Evolutionary conservation across 306 rosid genomes (phyloP).

Genomic region (Pterocarpus santalinus): DNA sequence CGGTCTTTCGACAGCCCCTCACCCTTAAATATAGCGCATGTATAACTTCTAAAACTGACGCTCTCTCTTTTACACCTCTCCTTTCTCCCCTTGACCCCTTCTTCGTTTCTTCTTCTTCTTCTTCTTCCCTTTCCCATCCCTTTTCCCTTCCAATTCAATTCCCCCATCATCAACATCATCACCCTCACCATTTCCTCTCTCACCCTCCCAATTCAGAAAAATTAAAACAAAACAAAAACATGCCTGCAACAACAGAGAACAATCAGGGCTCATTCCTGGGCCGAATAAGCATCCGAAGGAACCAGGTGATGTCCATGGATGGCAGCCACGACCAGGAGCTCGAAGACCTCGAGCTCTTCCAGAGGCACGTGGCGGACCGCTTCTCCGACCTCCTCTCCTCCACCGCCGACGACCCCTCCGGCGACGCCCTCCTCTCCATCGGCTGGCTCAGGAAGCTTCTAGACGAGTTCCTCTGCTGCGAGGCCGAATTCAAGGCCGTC

Average conservation of each 20-base stretch:
- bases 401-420: constrained; percentile 54
- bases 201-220: not conserved
- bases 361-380: constrained; percentile 73
- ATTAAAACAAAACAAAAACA: constrained; percentile 5
- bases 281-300: constrained; percentile 88
- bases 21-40: constrained; percentile 48
- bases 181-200: not conserved
- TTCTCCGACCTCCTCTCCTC: constrained; percentile 68
- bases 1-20: constrained; percentile 38
- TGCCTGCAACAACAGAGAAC: constrained; percentile 79
- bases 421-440: constrained; percentile 67
- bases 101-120: not conserved
- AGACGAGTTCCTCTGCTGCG: constrained; percentile 87
- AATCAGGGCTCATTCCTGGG: constrained; percentile 87
- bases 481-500: constrained; percentile 90
- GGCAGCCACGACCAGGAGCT: constrained; percentile 76
- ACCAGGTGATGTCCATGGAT: constrained; percentile 91
- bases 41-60: constrained; percentile 48
- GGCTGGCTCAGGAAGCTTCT: constrained; percentile 79
- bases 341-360: constrained; percentile 90
- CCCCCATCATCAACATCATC: not conserved
- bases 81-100: constrained; percentile 6
- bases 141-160: not conserved
- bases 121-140: not conserved
- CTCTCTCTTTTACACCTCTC: constrained; percentile 43